A percentile compares a stretch with the other conserved stretches of the same genome.
These are phyloP conservation scores for Orbilia javanica DNA, from an alignment of 2,329 filamentous ascomycete genomes.

Conservation along the genomic window DNA sequence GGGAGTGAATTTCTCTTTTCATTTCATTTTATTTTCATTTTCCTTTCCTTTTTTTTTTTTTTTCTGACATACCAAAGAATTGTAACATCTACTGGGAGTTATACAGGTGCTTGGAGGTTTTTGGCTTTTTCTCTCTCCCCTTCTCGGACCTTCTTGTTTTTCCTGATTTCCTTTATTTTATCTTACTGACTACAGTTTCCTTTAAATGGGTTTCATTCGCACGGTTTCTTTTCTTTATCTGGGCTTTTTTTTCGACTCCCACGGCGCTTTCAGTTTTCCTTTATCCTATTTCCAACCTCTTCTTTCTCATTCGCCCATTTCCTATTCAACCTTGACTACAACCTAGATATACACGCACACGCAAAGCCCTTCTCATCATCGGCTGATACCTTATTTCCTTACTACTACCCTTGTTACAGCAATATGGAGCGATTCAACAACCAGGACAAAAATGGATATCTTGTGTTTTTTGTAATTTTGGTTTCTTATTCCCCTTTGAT, in stretches of 20 bases:
- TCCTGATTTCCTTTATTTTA: conserved; percentile 4
- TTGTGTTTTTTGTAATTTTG: background rate
- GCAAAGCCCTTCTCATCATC: conserved; percentile 17
- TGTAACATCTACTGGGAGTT: conserved; percentile 52
- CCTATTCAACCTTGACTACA: background rate
- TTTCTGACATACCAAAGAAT: conserved; percentile 18
- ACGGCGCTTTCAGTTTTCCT: conserved; percentile 10
- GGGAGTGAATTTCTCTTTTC: background rate
- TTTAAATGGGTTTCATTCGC: conserved; percentile 6
- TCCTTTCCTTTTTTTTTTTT: background rate
- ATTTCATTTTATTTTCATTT: conserved; percentile 1
- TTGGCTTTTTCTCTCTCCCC: background rate
- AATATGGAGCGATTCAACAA: conserved; percentile 32
- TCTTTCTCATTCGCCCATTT: background rate
- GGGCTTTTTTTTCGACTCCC: conserved; percentile 16
- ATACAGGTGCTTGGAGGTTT: conserved; percentile 15
- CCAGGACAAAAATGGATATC: background rate
- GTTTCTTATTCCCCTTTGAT: background rate
- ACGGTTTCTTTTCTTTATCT: background rate
- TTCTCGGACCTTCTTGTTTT: background rate
- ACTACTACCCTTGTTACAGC: conserved; percentile 6
- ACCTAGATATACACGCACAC: conserved; percentile 41
- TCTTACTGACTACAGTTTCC: conserved; percentile 17
- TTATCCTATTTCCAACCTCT: conserved; percentile 25
- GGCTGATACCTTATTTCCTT: background rate